Evolutionary conservation across 306 rosid genomes (phyloP).

Genomic region (Trichosanthes cucumerina): DNA sequence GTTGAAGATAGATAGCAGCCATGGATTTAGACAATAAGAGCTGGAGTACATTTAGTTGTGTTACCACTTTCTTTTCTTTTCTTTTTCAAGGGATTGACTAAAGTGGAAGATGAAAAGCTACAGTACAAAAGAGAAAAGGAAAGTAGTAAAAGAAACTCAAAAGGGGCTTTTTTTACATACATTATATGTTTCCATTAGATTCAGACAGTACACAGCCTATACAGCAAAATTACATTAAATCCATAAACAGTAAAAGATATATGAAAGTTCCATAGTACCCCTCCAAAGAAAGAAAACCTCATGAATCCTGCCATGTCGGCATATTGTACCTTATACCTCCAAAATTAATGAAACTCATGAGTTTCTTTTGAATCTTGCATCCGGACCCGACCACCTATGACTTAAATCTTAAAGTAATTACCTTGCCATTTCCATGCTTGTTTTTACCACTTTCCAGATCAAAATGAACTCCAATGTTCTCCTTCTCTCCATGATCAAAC

Average conservation of each 20-base stretch:
- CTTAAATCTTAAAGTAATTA: background rate
- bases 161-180: background rate
- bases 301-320: constrained; percentile 7
- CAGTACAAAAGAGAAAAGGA: background rate
- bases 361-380: constrained; percentile 38
- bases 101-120: background rate
- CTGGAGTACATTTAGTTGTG: background rate
- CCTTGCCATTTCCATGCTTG: constrained; percentile 57
- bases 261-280: constrained; percentile 6
- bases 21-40: background rate
- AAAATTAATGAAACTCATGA: constrained; percentile 62
- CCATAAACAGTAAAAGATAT: background rate
- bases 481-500: background rate
- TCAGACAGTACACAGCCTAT: background rate
- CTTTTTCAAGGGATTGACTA: background rate
- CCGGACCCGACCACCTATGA: constrained; percentile 15
- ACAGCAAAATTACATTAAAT: constrained; percentile 12
- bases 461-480: background rate
- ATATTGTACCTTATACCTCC: constrained; percentile 10
- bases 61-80: background rate
- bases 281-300: constrained; percentile 7
- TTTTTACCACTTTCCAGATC: constrained; percentile 21
- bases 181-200: background rate
- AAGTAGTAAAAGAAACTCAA: background rate
- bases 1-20: constrained; percentile 1